Base-by-base conservation (phyloP, 164 flowering plant species). In the Tetrastigma voinierianum region DNA sequence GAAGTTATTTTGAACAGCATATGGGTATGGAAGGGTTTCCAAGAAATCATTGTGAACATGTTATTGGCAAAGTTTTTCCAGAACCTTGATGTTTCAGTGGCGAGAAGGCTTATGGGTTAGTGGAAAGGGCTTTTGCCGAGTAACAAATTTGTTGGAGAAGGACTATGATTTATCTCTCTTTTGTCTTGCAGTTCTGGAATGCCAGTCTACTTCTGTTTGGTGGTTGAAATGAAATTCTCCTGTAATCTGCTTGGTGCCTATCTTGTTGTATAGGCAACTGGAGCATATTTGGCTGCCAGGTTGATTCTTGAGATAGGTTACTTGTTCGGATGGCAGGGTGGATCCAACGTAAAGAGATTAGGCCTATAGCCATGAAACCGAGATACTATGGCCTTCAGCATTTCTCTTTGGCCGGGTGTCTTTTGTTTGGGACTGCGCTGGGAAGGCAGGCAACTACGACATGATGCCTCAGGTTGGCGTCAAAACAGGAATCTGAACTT, bases 301-400 rank as follows among this genome's bases (percentile, higher is more conserved):
- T 77, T 95, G 74, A 76, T 95, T 68, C 83, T n/a, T 63, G 97
- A 95, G 80, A 87, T 92, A 56, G 97, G 97, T 60, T 87, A 81
- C 68, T 70, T 89, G 25, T 95, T 92, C 72, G 69, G 83, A 89
- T 78, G 82, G 84, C 58, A 81, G 96, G 74, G 81, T 95, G 52
- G 97, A 92, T 44, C 94, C 96, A n/a, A n/a, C n/a, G 97, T 49
- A 95, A 95, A 70, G 92, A 92, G 82, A 78, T 77, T 56, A 95
- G 79, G 16, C 86, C 86, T 69, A n/a, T 95, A 78, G 77, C n/a
- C 9, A 92, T 90, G 99, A 95, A 90, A 74, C 99, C 99, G 52
- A 83, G n/a, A 88, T 60, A 71, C 90, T 20, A 71, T 71, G 61
- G 83, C 85, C 40, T 80, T 87, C 51, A 91, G 82, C 76, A 73